Conservation (phyloP, 768 basidiomycete species). For the Amyloporia xantha region DNA sequence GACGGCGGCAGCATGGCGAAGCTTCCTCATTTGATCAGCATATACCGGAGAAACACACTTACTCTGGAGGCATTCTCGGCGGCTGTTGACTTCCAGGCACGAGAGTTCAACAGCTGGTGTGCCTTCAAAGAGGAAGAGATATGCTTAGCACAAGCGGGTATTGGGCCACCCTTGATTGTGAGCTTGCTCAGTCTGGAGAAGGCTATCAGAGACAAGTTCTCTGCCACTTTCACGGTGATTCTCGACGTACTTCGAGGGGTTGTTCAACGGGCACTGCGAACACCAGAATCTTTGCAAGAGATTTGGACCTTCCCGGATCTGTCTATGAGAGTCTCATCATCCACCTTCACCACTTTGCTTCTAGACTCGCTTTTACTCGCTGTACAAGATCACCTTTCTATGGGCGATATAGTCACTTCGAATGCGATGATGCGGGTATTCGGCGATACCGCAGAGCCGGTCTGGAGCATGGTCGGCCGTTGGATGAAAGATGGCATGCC, state of each 20-base stretch:
- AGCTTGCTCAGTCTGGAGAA: conserved; percentile 66
- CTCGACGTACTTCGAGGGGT: conserved; percentile 39
- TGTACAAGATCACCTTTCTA: conserved; percentile 51
- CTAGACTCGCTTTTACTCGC: conserved; percentile 57
- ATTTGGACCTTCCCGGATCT: conserved; percentile 37
- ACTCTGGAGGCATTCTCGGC: conserved; percentile 83
- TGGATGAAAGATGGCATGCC: conserved; percentile 78
- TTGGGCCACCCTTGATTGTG: conserved; percentile 39
- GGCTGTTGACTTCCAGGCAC: conserved; percentile 57
- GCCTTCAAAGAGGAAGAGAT: conserved; percentile 61
- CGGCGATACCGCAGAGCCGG: conserved; percentile 53
- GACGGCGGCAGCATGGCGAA: neutral
- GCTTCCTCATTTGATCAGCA: conserved; percentile 3
- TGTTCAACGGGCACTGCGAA: conserved; percentile 20
- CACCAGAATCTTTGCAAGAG: conserved; percentile 21
- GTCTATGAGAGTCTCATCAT: conserved; percentile 38
- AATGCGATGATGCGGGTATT: conserved; percentile 59
- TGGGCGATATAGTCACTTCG: conserved; percentile 49
- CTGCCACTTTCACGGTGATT: conserved; percentile 50
- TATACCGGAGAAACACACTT: conserved; percentile 30
- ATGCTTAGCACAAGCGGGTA: conserved; percentile 48
- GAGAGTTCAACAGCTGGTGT: conserved; percentile 62
- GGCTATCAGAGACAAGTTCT: conserved; percentile 48
- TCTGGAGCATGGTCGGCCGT: conserved; percentile 64
- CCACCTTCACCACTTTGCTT: conserved; percentile 47